These are phyloP conservation scores for Westerdykella aurantiaca DNA, from an alignment of 2,329 filamentous ascomycete species.

Conservation along the genomic window DNA sequence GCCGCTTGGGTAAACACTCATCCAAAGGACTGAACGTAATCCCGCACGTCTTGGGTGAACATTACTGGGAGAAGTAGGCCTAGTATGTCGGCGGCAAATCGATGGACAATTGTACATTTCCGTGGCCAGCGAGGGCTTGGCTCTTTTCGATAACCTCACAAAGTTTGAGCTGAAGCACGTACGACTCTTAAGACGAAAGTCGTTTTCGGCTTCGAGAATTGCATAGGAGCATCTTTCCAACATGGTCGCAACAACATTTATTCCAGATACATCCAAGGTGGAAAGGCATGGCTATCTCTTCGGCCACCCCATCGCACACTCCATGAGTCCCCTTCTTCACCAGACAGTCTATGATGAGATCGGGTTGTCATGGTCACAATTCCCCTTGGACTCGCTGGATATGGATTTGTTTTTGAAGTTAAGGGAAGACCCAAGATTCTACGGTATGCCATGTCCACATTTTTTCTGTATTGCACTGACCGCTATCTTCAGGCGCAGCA, in stretches of 20 bases:
- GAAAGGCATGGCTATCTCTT: slow-evolving; percentile 53
- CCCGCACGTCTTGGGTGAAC: too few relatives aligned
- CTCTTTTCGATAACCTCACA: too few relatives aligned
- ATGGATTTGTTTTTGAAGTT: slow-evolving; percentile 44
- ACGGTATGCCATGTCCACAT: slow-evolving; percentile 44
- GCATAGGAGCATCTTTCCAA: too few relatives aligned
- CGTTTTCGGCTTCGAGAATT: too few relatives aligned
- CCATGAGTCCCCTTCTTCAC: slow-evolving; percentile 51
- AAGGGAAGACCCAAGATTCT: slow-evolving; percentile 54
- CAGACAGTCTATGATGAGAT: slow-evolving; percentile 49
- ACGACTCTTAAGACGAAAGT: too few relatives aligned
- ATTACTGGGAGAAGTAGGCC: too few relatives aligned
- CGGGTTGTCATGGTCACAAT: slow-evolving; percentile 49
- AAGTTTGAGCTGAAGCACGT: too few relatives aligned
- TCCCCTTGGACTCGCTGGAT: slow-evolving; percentile 44
- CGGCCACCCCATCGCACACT: slow-evolving; percentile 53
- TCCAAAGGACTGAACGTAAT: too few relatives aligned
- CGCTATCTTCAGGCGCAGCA: slow-evolving; percentile 50
- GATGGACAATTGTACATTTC: too few relatives aligned
- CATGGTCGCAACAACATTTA: not conserved
- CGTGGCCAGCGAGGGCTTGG: too few relatives aligned
- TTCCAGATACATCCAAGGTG: slow-evolving; percentile 22
- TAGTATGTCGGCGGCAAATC: too few relatives aligned
- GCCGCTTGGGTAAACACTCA: too few relatives aligned
- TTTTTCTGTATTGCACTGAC: not conserved